Conservation (phyloP, 495 filamentous ascomycete species). For the Alectoria sarmentosa region DNA sequence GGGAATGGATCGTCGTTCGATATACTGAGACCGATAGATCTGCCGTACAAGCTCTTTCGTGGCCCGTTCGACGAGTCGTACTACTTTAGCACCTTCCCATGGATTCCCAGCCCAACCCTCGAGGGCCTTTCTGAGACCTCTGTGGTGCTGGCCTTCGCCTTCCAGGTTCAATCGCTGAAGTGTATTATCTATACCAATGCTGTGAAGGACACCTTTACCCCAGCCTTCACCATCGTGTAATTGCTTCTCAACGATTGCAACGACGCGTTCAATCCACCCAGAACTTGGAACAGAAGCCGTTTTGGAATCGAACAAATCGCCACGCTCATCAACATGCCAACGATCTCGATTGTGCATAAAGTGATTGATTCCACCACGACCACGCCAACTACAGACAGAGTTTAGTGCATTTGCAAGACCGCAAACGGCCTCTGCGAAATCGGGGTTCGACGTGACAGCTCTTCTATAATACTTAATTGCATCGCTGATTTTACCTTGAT, state of each 20-base stretch:
- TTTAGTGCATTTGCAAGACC: conserved; percentile 93
- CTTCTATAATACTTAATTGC: conserved; percentile 88
- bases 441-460: conserved; percentile 83
- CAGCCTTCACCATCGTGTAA: conserved; percentile 80
- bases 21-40: conserved; percentile 82
- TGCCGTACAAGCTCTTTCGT: conserved; percentile 68
- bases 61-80: conserved; percentile 82
- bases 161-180: conserved; percentile 39
- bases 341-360: conserved; percentile 69
- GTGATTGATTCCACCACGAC: conserved; percentile 75
- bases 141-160: conserved; percentile 25
- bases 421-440: conserved; percentile 96
- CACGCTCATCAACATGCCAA: conserved; percentile 89
- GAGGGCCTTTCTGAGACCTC: conserved; percentile 38
- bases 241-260: conserved; percentile 88
- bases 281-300: conserved; percentile 48
- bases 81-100: conserved; percentile 83
- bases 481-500: conserved; percentile 85
- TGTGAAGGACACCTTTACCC: conserved; percentile 69
- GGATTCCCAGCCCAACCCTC: conserved; percentile 64
- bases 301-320: conserved; percentile 72
- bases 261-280: conserved; percentile 93
- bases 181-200: conserved; percentile 44
- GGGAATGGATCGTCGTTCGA: conserved; percentile 52
- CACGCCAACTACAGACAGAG: conserved; percentile 93